Conservation (phyloP, 2,329 filamentous ascomycete species). For the Penicillium sp. region DNA sequence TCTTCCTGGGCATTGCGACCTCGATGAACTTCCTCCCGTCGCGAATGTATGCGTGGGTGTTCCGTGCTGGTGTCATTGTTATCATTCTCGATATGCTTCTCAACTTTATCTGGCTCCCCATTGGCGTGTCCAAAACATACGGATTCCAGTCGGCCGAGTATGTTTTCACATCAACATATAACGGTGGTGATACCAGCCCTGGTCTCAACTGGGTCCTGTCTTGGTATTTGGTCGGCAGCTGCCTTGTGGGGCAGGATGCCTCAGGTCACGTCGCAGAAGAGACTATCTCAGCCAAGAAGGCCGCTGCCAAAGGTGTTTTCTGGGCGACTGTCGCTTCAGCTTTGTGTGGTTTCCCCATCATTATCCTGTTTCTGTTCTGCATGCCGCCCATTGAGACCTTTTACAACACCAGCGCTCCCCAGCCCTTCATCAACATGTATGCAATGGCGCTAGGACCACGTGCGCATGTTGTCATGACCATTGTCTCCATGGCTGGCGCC, state of each 20-base stretch:
- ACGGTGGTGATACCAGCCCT: constrained; percentile 21
- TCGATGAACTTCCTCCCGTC: constrained; percentile 36
- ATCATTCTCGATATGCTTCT: constrained; percentile 47
- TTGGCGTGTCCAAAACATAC: constrained; percentile 45
- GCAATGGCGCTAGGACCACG: constrained; percentile 20
- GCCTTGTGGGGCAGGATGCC: constrained; percentile 30
- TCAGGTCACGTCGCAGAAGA: constrained; percentile 33
- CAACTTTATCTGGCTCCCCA: constrained; percentile 50
- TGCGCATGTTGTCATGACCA: constrained; percentile 25
- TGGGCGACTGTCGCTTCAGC: constrained; percentile 31
- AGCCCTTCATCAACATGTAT: constrained; percentile 28
- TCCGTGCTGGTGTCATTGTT: constrained; percentile 42
- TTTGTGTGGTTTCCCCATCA: constrained; percentile 30
- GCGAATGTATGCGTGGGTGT: constrained; percentile 44
- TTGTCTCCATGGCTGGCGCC: constrained; percentile 19
- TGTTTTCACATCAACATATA: constrained; percentile 45
- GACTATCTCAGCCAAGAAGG: constrained; percentile 30
- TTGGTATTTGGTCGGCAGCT: constrained; percentile 27
- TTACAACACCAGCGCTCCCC: constrained; percentile 28
- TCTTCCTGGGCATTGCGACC: constrained; percentile 31
- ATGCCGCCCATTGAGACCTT: constrained; percentile 33
- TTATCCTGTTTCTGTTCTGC: constrained; percentile 31
- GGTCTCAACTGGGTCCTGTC: constrained; percentile 30
- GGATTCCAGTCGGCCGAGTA: constrained; percentile 47
- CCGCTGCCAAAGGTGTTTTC: constrained; percentile 30